Evolutionary conservation across 768 basidiomycete species (phyloP), one percentile per base, ranked within the genome.

Genomic region (Strobilomyces dryophilus): DNA sequence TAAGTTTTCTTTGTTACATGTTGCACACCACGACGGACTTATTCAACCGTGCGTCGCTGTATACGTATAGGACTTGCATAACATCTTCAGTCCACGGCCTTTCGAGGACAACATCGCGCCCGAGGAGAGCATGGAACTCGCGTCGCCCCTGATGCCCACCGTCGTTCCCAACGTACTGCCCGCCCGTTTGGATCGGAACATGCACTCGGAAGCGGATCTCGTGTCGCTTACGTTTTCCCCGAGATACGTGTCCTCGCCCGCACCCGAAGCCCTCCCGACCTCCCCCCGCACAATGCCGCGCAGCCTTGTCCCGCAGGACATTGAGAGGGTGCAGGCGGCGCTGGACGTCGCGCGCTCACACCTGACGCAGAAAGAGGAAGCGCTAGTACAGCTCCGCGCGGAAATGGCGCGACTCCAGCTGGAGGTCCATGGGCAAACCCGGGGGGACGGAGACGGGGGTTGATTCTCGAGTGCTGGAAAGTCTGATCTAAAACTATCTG

Each of bases 51-150:
- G 34, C 8, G 34, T 12, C 15, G 2, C 3, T 29, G n/a, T 37
- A 14, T 51, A n/a, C 11, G 21, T 26, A 12, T 18, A 62, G 57
- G 58, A 44, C 42, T 45, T 46, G 41, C 34, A 32, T 21, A 21
- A 49, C 20, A 11, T 51, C 43, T 53, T 55, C 18, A 49, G 54
- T 31, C 44, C 57, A 5, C 60, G 63, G 29, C 58, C 68, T 1
- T 57, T 75, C 4, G 76, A 74, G 10, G 65, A 55, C 10, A 59
- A 61, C 11, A 58, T 70, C 15, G 70, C 74, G 31, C 66, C 70
- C 8, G 76, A 78, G 48, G 65, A 73, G 49, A 75, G 75, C 6
- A 80, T 81, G 80, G 79, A 79, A 43, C 73, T 81, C 5, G 79
- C 73, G 5, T 78, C 79, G 7, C 79, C 80, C n/a, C 64, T 81